Evolutionary conservation across 371 early-diverging fungal genomes (phyloP).

Genomic region (Rhizopus stolonifer): DNA sequence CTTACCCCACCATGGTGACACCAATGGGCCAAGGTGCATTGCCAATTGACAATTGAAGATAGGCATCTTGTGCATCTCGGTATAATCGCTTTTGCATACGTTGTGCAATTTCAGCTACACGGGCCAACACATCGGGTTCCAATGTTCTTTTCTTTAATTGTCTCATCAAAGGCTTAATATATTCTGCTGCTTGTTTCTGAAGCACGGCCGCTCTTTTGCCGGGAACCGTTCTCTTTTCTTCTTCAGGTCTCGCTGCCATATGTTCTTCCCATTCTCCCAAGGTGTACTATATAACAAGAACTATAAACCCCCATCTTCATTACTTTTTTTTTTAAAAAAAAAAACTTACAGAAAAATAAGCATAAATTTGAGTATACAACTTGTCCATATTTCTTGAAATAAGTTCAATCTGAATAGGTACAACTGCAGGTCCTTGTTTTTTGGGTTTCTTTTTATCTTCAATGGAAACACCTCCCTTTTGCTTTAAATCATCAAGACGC

Average conservation of each 20-base stretch:
- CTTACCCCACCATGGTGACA: conserved; percentile 80
- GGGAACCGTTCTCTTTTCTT: conserved; percentile 62
- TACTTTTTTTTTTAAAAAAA: too few relatives aligned
- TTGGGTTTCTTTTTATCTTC: conserved; percentile 42
- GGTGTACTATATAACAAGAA: conserved; percentile 49
- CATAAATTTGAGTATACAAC: conserved; percentile 72
- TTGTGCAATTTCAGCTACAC: conserved; percentile 87
- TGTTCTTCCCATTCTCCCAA: conserved; percentile 88
- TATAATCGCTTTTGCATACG: conserved; percentile 87
- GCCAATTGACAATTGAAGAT: conserved; percentile 92
- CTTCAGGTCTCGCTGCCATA: conserved; percentile 78
- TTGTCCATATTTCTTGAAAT: conserved; percentile 76
- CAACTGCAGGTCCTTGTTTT: conserved; percentile 39
- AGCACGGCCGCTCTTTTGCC: conserved; percentile 85
- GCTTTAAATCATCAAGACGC: conserved; percentile 71
- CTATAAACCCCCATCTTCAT: background rate
- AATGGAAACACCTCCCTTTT: conserved; percentile 47
- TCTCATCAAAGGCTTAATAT: conserved; percentile 89
- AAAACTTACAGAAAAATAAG: conserved; percentile 76
- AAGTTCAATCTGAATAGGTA: conserved; percentile 54
- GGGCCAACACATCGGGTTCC: conserved; percentile 82
- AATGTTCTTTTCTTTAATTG: conserved; percentile 76
- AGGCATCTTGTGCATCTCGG: conserved; percentile 90
- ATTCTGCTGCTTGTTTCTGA: conserved; percentile 83
- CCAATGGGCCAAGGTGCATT: conserved; percentile 99